Evolutionary conservation across 2,329 filamentous ascomycete genomes (phyloP).

Genomic region (Fusarium guadeloupense): DNA sequence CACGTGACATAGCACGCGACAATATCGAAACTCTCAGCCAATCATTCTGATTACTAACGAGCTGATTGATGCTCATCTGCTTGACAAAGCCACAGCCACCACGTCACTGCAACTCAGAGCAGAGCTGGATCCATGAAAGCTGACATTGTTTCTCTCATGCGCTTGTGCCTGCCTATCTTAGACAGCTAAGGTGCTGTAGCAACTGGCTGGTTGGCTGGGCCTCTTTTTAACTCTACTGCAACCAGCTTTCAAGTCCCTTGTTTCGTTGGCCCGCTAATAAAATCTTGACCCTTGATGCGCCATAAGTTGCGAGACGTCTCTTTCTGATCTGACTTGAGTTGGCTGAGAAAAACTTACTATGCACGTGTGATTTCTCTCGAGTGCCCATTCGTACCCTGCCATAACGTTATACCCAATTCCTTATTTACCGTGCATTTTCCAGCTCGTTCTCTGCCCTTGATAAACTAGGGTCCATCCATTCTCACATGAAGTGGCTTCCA

Average conservation of each 20-base stretch:
- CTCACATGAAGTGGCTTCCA: slow-evolving; percentile 28
- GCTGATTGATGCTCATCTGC: not conserved
- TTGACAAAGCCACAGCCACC: slow-evolving; percentile 14
- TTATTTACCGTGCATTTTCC: slow-evolving; percentile 14
- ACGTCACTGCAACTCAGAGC: slow-evolving; percentile 28
- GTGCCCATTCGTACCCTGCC: slow-evolving; percentile 15
- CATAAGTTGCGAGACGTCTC: not conserved
- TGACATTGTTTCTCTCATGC: not conserved
- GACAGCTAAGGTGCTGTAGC: not conserved
- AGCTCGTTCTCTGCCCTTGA: slow-evolving; percentile 1
- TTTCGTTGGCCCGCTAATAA: slow-evolving; percentile 15
- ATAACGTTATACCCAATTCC: slow-evolving; percentile 14
- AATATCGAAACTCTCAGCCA: slow-evolving; percentile 12
- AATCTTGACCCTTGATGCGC: slow-evolving; percentile 9
- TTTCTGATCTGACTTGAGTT: slow-evolving; percentile 14
- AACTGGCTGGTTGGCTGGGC: not conserved
- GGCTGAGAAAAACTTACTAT: slow-evolving; percentile 1
- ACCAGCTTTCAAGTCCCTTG: not conserved
- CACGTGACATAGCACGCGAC: slow-evolving; percentile 18
- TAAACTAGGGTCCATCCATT: slow-evolving; percentile 9
- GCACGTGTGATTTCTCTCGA: slow-evolving; percentile 2
- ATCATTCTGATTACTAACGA: slow-evolving; percentile 14
- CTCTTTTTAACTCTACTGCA: not conserved
- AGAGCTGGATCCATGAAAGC: no score
- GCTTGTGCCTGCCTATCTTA: slow-evolving; percentile 13